A percentile compares a stretch with the other conserved stretches of the same genome.
Evolutionary conservation across 1,284 basidiomycete genomes (phyloP).

Genomic region (Moesziomyces antarcticus): DNA sequence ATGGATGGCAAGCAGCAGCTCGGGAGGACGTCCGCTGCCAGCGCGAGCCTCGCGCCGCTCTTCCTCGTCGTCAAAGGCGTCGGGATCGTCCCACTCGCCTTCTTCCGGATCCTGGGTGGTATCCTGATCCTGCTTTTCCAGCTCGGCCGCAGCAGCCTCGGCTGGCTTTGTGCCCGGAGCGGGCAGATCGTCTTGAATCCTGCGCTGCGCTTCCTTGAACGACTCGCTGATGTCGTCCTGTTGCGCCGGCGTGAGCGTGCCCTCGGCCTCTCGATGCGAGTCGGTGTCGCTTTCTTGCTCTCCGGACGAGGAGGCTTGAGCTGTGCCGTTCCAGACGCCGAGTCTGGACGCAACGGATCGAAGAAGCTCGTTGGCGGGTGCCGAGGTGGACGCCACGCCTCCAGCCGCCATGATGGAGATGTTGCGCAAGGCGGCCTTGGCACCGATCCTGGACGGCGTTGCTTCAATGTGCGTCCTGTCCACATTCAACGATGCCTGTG

Average conservation of each 20-base stretch:
- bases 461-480: slow-evolving; percentile 39
- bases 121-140: slow-evolving; percentile 11
- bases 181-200: slow-evolving; percentile 31
- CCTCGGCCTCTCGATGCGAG: slow-evolving; percentile 11
- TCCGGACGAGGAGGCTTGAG: slow-evolving; percentile 4
- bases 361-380: slow-evolving; percentile 45
- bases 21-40: slow-evolving; percentile 36
- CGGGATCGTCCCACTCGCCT: slow-evolving; percentile 45
- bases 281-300: slow-evolving; percentile 12
- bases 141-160: background rate
- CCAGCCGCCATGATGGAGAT: slow-evolving; percentile 31
- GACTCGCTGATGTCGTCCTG: slow-evolving; percentile 40
- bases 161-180: slow-evolving; percentile 5
- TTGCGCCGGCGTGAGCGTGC: slow-evolving; percentile 23
- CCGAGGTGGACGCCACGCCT: slow-evolving; percentile 21
- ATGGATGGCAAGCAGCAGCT: slow-evolving; percentile 50
- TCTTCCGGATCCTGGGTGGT: slow-evolving; percentile 7
- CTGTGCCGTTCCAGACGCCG: slow-evolving; percentile 26
- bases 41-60: slow-evolving; percentile 24
- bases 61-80: slow-evolving; percentile 47
- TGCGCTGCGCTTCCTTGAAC: slow-evolving; percentile 50
- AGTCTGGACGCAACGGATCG: slow-evolving; percentile 44
- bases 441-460: slow-evolving; percentile 17
- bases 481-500: slow-evolving; percentile 31
- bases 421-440: slow-evolving; percentile 27